Evolutionary conservation across 768 basidiomycete species (phyloP), one percentile per base, ranked within the genome.

Genomic region (Gelatoporia subvermispora): DNA sequence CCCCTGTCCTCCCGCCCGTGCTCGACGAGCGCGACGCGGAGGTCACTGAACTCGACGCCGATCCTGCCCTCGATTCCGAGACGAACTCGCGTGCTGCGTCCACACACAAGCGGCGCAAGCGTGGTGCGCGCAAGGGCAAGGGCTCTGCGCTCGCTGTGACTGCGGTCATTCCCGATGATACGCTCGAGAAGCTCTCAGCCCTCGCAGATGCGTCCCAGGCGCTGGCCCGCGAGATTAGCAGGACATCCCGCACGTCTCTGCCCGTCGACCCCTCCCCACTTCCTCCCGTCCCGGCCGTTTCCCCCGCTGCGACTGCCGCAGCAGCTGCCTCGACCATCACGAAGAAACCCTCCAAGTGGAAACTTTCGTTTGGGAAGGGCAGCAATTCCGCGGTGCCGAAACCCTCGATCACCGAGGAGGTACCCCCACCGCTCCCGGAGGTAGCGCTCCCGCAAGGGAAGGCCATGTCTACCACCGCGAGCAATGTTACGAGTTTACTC

Each of bases 331-430:
- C 79, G 21, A 69, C 76, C 56, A 71, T 76, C 54, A 56, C 66
- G 48, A 92, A 90, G 74, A 92, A 92, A 72, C 73, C 86, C 45
- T 89, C 85, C n/a, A 89, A 83, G 60, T 85, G 92, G 88, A 88
- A 85, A 68, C 73, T 88, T 58, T 73, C 82, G 57, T 86, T 91
- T 65, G 74, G 87, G 52, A 83, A 81, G 69, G 72, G 68, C 60
- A 75, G 64, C 56, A 59, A 55, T 37, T 45, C 47, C 47, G 53
- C 50, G 23, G 53, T 46, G 10, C 31, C 49, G 24, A 45, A 42
- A 22, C 38, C 53, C 17, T 22, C 50, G 8, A 35, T 50, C 13
- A 38, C 44, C 41, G 57, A 57, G 47, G 60, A 58, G 36, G 47
- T 46, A 8, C 40, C 41, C 20, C 34, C 39, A 8, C 11, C 37